These are phyloP conservation scores for Cladosporium sp. DNA, from an alignment of 2,329 filamentous ascomycete species.

Conservation along the genomic window DNA sequence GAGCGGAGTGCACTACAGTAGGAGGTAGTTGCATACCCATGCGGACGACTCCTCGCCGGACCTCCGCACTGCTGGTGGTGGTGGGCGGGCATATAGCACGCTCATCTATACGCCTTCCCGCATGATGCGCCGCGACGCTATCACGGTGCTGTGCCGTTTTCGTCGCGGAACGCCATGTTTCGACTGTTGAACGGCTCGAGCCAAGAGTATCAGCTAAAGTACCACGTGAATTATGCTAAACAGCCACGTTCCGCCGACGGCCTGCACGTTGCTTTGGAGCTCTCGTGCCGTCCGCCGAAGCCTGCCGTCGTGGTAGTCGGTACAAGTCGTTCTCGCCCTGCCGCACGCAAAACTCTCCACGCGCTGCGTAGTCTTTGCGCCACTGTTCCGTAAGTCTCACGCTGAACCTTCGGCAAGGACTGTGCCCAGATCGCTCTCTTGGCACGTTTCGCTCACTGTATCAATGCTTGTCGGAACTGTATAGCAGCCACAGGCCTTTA, in stretches of 20 bases:
- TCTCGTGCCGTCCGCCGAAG: background rate
- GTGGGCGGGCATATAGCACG: too few relatives aligned
- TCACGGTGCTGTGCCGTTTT: background rate
- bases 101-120: background rate
- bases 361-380: too few relatives aligned
- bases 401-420: too few relatives aligned
- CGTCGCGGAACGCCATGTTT: constrained; percentile 7
- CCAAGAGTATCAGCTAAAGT: constrained; percentile 5
- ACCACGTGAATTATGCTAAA: background rate
- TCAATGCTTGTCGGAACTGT: background rate
- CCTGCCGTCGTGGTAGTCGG: background rate
- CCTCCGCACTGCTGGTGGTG: constrained; percentile 4
- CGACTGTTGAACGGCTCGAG: background rate
- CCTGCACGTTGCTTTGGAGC: background rate
- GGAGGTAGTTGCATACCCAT: too few relatives aligned
- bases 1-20: background rate
- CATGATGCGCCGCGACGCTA: background rate
- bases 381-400: too few relatives aligned
- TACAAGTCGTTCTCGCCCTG: constrained; percentile 8
- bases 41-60: background rate
- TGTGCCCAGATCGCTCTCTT: background rate
- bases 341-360: too few relatives aligned
- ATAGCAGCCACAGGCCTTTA: background rate
- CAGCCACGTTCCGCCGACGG: background rate
- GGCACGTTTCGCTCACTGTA: background rate